Base-by-base conservation (phyloP, 306 rosid genomes). In the Gillenia trifoliata region DNA sequence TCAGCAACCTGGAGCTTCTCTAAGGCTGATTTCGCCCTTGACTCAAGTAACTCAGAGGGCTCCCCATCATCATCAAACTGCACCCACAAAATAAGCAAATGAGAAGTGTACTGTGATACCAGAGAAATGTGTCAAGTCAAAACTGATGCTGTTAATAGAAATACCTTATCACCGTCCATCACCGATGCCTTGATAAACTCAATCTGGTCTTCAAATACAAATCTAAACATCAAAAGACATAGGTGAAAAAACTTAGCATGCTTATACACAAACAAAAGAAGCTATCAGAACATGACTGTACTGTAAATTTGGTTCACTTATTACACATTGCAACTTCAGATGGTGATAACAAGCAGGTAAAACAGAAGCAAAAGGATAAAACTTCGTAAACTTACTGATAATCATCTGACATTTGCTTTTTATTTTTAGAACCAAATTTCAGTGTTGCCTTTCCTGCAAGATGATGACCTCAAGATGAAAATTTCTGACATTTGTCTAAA, bases 191-290 rank as follows among this genome's bases (percentile, higher is more conserved):
- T 94, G 81, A 94, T 90, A 84, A 94, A 91, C 40, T 92, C 97
- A 82, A 94, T 94, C 80, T 94, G 99, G 79, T 92, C 97, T 86
- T 92, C 99, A 70, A 92, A 94, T 26, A 94, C 99, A 79, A 77
- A 88, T 84, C 96, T 91, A 73, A 72, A 79, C 41, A 71, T 49
- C 70, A 45, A 85, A 68, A 70, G 60, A 62, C 43, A 65, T 36
- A 60, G 38, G 85, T 78, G 36, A 63, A 22, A 30, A 29, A 38
- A 52, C 31, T 10, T 61, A 54, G n/a, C 17, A 62, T 52, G 40
- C 33, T 19, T 55, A 11, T 7, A 28, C 54, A 36, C 30, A 84
- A 52, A 68, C 57, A 74, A 52, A 68, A 63, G 71, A 52, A 73
- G 67, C 40, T 43, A 77, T 31, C 17, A 60, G 50, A 68, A 74